phyloP scores from a whole-genome alignment of 1,284 basidiomycete genomes.

The Testicularia cyperi region DNA sequence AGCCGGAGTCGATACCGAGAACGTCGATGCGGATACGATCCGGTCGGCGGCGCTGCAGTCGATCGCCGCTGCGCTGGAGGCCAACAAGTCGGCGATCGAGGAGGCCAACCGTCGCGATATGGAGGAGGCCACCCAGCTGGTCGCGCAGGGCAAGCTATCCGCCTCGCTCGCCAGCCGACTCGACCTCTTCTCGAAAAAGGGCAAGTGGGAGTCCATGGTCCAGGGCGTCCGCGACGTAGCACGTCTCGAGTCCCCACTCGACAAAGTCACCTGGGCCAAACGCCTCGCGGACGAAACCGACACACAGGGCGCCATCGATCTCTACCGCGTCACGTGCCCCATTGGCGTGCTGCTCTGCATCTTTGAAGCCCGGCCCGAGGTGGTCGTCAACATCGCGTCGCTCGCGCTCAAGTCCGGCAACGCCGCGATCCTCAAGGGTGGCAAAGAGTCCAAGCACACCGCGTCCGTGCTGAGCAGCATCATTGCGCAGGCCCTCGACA shows the following conservation, averaged over 20 bases:
- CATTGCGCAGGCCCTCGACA: slow-evolving; percentile 75
- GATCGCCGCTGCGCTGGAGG: slow-evolving; percentile 45
- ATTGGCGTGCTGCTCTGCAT: slow-evolving; percentile 96
- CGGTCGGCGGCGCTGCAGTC: slow-evolving; percentile 36
- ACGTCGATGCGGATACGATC: slow-evolving; percentile 9
- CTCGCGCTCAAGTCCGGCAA: slow-evolving; percentile 93
- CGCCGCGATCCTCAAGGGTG: slow-evolving; percentile 60
- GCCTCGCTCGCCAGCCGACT: slow-evolving; percentile 78
- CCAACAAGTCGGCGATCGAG: slow-evolving; percentile 26
- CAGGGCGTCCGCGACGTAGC: slow-evolving; percentile 87
- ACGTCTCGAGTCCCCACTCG: slow-evolving; percentile 79
- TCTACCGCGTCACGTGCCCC: slow-evolving; percentile 92
- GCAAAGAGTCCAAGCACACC: slow-evolving; percentile 49
- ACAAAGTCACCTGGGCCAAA: slow-evolving; percentile 81
- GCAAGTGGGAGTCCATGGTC: slow-evolving; percentile 93
- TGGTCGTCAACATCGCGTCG: slow-evolving; percentile 94
- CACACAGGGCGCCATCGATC: slow-evolving; percentile 70
- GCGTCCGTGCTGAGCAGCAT: slow-evolving; percentile 58
- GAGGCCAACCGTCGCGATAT: slow-evolving; percentile 51
- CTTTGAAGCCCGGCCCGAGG: slow-evolving; percentile 96
- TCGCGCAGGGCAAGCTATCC: slow-evolving; percentile 79
- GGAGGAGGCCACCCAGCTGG: slow-evolving; percentile 70
- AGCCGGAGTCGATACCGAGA: slow-evolving; percentile 19
- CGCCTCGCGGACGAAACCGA: slow-evolving; percentile 68
- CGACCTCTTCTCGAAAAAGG: slow-evolving; percentile 74